phyloP scores from a whole-genome alignment of 1,284 basidiomycete species.

The Trichosporon coremiiforme region DNA sequence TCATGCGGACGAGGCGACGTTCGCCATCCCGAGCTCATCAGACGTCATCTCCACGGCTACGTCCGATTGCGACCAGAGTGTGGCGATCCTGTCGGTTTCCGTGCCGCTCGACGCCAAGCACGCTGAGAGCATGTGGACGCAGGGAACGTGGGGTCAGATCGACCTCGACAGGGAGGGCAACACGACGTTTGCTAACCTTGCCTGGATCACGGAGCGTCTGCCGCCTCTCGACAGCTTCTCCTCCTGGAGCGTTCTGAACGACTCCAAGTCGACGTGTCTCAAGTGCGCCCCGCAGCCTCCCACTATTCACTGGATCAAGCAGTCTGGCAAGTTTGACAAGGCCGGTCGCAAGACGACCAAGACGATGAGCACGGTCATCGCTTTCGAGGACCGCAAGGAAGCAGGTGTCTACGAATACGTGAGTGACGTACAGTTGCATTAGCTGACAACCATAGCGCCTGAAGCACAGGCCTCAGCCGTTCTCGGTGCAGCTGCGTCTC shows the following conservation, averaged over 20 bases:
- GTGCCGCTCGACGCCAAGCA: constrained; percentile 67
- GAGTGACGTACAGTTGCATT: constrained; percentile 19
- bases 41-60: constrained; percentile 62
- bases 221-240: constrained; percentile 70
- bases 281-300: constrained; percentile 77
- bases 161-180: constrained; percentile 79
- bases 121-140: constrained; percentile 76
- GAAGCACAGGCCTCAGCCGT: constrained; percentile 81
- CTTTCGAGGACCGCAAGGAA: constrained; percentile 78
- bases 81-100: constrained; percentile 73
- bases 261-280: constrained; percentile 35
- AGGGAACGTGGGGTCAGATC: constrained; percentile 71
- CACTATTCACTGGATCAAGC: constrained; percentile 69
- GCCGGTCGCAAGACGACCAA: constrained; percentile 37
- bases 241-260: constrained; percentile 63
- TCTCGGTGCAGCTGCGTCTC: constrained; percentile 82
- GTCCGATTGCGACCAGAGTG: constrained; percentile 70
- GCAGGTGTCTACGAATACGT: constrained; percentile 77
- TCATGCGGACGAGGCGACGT: constrained; percentile 64
- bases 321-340: constrained; percentile 51
- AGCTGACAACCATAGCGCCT: constrained; percentile 61
- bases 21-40: constrained; percentile 64
- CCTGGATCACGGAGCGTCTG: constrained; percentile 83
- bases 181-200: constrained; percentile 72
- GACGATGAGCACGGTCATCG: constrained; percentile 53